phyloP scores from a whole-genome alignment of 2,329 filamentous ascomycete genomes.

The Aureobasidium subglaciale region DNA sequence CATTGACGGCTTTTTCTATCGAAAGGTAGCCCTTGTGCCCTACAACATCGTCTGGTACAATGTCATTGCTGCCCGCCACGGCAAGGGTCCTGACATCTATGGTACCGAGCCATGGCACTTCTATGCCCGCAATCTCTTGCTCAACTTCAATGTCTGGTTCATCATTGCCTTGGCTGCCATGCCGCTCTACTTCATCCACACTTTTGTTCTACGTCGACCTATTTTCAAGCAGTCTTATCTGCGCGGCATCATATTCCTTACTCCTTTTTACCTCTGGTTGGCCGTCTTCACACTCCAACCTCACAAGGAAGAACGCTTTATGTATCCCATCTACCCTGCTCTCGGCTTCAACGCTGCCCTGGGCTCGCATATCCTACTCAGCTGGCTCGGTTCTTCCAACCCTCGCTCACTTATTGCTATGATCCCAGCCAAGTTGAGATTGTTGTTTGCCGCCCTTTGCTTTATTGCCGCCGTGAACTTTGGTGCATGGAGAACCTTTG shows the following conservation, averaged over 20 bases:
- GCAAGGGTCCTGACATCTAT: conserved; percentile 80
- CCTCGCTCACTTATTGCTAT: conserved; percentile 60
- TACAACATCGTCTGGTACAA: conserved; percentile 97
- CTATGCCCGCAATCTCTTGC: conserved; percentile 79
- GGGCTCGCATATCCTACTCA: conserved; percentile 70
- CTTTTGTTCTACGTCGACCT: conserved; percentile 53
- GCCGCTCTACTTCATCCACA: conserved; percentile 70
- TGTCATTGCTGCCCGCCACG: conserved; percentile 62
- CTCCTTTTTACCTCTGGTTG: conserved; percentile 92
- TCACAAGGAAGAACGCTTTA: conserved; percentile 97
- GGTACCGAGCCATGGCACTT: conserved; percentile 97
- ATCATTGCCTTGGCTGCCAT: conserved; percentile 66
- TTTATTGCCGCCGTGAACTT: conserved; percentile 55
- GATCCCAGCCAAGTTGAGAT: conserved; percentile 68
- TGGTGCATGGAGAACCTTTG: conserved; percentile 64
- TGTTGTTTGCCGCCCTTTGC: conserved; percentile 41
- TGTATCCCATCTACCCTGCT: conserved; percentile 94
- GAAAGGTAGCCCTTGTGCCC: conserved; percentile 66
- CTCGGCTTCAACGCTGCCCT: conserved; percentile 83
- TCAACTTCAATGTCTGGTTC: conserved; percentile 98
- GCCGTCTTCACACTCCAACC: conserved; percentile 84
- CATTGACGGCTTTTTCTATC: conserved; percentile 81
- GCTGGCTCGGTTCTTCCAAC: conserved; percentile 64
- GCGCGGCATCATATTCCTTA: conserved; percentile 68
- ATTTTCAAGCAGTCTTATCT: conserved; percentile 63